A percentile compares a stretch with the other conserved stretches of the same genome.
phyloP scores from a whole-genome alignment of 2,329 filamentous ascomycete genomes.

The Ciborinia camelliae region DNA sequence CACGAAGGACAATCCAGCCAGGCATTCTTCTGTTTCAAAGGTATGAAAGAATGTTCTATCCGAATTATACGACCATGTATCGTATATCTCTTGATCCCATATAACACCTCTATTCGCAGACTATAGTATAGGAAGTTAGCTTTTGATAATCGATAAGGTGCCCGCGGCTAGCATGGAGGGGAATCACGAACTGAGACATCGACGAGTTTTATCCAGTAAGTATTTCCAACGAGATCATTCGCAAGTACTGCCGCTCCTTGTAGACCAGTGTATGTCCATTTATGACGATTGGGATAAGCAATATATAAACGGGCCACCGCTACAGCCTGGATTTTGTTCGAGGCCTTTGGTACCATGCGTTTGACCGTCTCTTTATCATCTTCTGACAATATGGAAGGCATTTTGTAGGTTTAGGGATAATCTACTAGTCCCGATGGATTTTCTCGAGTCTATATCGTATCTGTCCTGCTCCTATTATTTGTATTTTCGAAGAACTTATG shows the following conservation, averaged over 20 bases:
- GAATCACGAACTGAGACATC: slow-evolving; percentile 76
- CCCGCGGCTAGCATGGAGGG: not conserved
- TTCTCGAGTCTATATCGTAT: not conserved
- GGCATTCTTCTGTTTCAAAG: slow-evolving; percentile 90
- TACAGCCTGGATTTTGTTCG: slow-evolving; percentile 96
- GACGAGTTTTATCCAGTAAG: slow-evolving; percentile 96
- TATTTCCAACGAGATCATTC: slow-evolving; percentile 91
- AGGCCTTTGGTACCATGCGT: slow-evolving; percentile 85
- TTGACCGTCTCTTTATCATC: slow-evolving; percentile 97
- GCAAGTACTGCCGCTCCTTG: slow-evolving; percentile 89
- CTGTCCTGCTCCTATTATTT: not conserved
- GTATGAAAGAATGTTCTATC: slow-evolving; percentile 97
- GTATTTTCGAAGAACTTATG: slow-evolving; percentile 18
- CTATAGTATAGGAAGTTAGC: slow-evolving; percentile 49
- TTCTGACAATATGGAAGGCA: slow-evolving; percentile 65
- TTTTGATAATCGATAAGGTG: slow-evolving; percentile 1
- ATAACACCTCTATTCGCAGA: slow-evolving; percentile 78
- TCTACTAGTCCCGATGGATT: not conserved
- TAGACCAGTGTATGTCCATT: slow-evolving; percentile 92
- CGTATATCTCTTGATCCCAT: slow-evolving; percentile 98
- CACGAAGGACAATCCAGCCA: slow-evolving; percentile 85
- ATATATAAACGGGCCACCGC: slow-evolving; percentile 92
- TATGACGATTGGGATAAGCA: slow-evolving; percentile 77
- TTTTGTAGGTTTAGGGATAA: slow-evolving; percentile 25
- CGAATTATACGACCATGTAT: slow-evolving; percentile 91